A percentile compares a stretch with the other conserved stretches of the same genome.
These are phyloP conservation scores for Syzygium jambos DNA, from an alignment of 345 rosid genomes.

Conservation along the genomic window DNA sequence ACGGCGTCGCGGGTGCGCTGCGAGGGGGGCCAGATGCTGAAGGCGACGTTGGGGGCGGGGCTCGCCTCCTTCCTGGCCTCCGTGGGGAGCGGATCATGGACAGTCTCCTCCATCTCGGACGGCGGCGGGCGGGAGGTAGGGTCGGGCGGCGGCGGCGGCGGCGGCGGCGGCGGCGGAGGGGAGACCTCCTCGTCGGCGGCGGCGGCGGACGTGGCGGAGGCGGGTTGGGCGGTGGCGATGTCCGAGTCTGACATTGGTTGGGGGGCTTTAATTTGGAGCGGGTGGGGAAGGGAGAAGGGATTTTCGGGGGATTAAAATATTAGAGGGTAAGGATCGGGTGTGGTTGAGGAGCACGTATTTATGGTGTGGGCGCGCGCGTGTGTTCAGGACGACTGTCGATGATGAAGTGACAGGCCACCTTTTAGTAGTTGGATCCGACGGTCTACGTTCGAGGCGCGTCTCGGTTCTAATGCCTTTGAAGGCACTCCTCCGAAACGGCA, in stretches of 20 bases:
- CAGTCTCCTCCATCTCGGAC: slow-evolving; percentile 1
- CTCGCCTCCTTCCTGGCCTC: slow-evolving; percentile 5
- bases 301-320: not conserved
- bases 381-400: not conserved
- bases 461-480: not conserved
- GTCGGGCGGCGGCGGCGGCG: not conserved
- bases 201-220: not conserved
- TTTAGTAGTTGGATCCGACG: slow-evolving; percentile 4
- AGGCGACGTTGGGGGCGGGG: slow-evolving; percentile 12
- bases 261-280: not conserved
- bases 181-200: not conserved
- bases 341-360: not conserved
- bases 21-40: slow-evolving; percentile 85
- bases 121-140: not conserved
- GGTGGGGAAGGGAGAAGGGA: not conserved
- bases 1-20: slow-evolving; percentile 90
- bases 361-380: not conserved
- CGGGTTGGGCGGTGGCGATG: not conserved
- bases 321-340: not conserved
- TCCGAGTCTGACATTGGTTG: slow-evolving; percentile 24
- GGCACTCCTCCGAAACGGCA: not conserved
- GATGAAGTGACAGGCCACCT: slow-evolving; percentile 5
- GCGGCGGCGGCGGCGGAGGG: not conserved
- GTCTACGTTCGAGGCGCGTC: not conserved
- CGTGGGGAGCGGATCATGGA: slow-evolving; percentile 1